A percentile compares a stretch with the other conserved stretches of the same genome.
Evolutionary conservation across 345 rosid species (phyloP).

Genomic region (Lagerstroemia speciosa): DNA sequence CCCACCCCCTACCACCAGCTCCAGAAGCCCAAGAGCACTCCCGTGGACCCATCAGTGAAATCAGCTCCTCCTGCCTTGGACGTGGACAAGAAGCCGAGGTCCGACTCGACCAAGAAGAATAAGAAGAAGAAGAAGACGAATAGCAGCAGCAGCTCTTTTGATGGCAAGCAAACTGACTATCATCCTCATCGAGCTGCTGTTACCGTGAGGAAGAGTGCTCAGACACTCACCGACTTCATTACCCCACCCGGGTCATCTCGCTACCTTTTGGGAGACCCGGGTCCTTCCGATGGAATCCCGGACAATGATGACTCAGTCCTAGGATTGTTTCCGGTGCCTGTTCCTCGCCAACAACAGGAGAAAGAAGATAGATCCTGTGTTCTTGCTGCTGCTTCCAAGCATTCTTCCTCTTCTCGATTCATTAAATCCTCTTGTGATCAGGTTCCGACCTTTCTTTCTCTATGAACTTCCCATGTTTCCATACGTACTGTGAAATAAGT

Average conservation of each 20-base stretch:
- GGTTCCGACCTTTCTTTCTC: conserved; percentile 12
- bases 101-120: conserved; percentile 6
- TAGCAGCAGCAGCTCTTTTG: neutral
- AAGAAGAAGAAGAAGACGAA: neutral
- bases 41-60: neutral
- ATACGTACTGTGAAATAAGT: too few species aligned
- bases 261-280: conserved; percentile 21
- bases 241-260: conserved; percentile 27
- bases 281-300: conserved; percentile 12
- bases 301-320: conserved; percentile 19
- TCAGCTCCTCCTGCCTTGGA: neutral
- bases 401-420: conserved; percentile 10
- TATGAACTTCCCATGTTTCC: neutral
- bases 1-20: conserved; percentile 26
- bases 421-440: conserved; percentile 17
- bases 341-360: conserved; percentile 4
- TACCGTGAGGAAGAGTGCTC: neutral
- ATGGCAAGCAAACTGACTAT: neutral
- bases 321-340: conserved; percentile 6
- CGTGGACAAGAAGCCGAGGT: neutral
- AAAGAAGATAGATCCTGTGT: conserved; percentile 4
- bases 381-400: conserved; percentile 12
- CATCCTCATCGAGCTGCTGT: neutral
- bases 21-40: neutral
- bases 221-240: neutral